Conservation (phyloP, 306 rosid genomes). For the Malus domestica region DNA sequence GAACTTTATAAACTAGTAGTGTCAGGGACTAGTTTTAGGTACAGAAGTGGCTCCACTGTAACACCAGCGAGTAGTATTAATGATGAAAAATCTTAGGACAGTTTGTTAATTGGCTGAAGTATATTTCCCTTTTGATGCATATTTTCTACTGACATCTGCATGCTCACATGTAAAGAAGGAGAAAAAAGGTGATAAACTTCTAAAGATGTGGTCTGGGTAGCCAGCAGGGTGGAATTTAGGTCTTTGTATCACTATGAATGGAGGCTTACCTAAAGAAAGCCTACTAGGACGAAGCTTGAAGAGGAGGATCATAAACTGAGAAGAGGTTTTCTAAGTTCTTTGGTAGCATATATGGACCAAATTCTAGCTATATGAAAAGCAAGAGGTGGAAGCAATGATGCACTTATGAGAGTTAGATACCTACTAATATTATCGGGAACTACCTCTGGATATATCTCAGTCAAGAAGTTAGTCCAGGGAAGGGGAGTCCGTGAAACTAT, state of each 20-base stretch:
- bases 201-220: neutral
- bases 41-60: neutral
- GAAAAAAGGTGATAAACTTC: neutral
- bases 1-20: neutral
- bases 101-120: neutral
- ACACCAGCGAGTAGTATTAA: neutral
- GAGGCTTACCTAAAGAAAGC: conserved; percentile 9
- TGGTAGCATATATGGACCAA: neutral
- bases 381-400: conserved; percentile 6
- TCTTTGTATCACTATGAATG: neutral
- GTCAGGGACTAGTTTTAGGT: neutral
- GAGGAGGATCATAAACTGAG: neutral
- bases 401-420: neutral
- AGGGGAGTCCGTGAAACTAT: neutral
- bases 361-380: neutral
- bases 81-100: neutral
- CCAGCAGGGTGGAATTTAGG: neutral
- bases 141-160: neutral
- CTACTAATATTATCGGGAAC: neutral
- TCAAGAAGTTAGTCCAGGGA: neutral
- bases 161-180: neutral
- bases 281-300: neutral
- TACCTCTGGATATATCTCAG: neutral
- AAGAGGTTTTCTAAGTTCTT: neutral
- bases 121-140: neutral